A percentile compares a stretch with the other conserved stretches of the same genome.
Conservation (phyloP, 129 eudicot species). For the Silybum marianum region DNA sequence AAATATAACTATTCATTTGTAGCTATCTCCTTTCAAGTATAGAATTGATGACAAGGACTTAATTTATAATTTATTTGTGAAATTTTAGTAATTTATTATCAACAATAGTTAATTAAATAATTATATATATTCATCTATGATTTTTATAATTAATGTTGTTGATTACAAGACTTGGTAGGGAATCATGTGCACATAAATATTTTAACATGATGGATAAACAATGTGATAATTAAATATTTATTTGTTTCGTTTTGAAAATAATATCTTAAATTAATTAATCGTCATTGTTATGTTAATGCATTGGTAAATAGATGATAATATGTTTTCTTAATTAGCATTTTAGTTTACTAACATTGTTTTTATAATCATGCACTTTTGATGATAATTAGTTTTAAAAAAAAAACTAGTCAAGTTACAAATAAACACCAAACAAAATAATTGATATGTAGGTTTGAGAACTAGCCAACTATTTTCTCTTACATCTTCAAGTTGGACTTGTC, state of each 20-base stretch:
- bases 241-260: not conserved
- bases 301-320: no score
- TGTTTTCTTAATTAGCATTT: no score
- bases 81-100: not conserved
- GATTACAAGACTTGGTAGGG: not conserved
- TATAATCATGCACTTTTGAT: not conserved
- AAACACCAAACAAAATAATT: no score
- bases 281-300: no score
- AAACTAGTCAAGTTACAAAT: no score
- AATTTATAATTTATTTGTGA: not conserved
- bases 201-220: not conserved
- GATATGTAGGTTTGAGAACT: not conserved
- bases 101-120: not conserved
- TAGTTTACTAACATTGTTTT: not conserved
- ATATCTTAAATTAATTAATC: not conserved
- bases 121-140: not conserved
- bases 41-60: not conserved
- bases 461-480: not conserved
- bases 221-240: not conserved
- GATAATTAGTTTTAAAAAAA: not conserved
- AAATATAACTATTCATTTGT: not conserved
- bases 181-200: not conserved
- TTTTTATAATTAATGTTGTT: not conserved
- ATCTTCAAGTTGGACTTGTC: not conserved
- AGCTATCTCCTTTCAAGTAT: not conserved